Base-by-base conservation (phyloP, 352 stramenopile species). In the Globisporangium spinosum region DNA sequence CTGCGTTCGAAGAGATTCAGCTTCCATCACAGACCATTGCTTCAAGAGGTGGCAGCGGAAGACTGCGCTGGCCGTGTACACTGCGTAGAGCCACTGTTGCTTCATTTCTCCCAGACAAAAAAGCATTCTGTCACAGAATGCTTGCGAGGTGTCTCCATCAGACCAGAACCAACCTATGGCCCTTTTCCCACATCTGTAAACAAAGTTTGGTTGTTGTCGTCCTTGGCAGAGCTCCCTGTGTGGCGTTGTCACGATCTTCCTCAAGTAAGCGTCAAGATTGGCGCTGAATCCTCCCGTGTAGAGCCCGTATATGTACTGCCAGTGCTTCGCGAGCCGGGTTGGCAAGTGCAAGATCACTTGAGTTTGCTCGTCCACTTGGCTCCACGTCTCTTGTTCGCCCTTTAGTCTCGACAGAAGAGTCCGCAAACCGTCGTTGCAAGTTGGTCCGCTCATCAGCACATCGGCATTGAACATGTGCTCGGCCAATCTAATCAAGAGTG, bases 61-160 rank as follows among this genome's bases (percentile, higher is more conserved):
- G 32, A 45, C 55, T 27, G 29, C 15, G 40, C 3, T 10, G 55
- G 4, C 3, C 4, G 27, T 25, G 22, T 71, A 29, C 27, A 29
- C 27, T 29, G 27, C 27, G 27, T 29, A 47, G 53, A 62, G 69
- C 73, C 73, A 82, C 53, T 73, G 68, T 17, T 25, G 55, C 9
- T 58, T 69, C 56, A 82, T 29, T 1, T 27, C 3, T n/a, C 0
- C 23, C 68, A 79, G 47, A 0, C 65, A 23, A 55, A 59, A 49
- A 40, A 63, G 58, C 20, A 71, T 59, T 9, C 49, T 13, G 56
- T 56, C 0, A 51, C 34, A 17, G 40, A 73, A 73, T 8, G 34
- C 25, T 12, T 65, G 58, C 15, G 20, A 34, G 17, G 7, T 9
- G 6, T 29, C 54, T 15, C 34, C 54, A 6, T 10, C 8, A 9